Conservation (phyloP, 139 green algal species). For the Limnomonas spitsbergensis region DNA sequence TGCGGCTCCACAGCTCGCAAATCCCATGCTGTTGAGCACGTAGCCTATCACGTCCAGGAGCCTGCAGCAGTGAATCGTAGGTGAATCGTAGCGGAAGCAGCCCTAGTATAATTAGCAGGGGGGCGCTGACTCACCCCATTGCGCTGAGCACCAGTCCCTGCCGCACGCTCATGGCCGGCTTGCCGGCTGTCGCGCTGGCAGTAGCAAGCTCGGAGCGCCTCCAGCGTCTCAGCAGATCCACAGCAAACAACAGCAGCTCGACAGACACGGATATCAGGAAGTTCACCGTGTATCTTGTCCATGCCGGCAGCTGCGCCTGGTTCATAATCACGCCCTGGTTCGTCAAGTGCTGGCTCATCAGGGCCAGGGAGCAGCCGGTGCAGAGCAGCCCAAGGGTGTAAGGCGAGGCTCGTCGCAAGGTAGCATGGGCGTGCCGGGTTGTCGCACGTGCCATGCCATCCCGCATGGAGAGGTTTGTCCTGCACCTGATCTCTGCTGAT, state of each 20-base stretch:
- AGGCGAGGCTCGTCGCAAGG: not conserved
- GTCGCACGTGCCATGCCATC: too few species aligned
- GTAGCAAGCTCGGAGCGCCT: not conserved
- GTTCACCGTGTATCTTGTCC: not conserved
- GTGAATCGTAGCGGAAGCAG: not conserved
- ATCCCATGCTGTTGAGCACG: not conserved
- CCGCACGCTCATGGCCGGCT: not conserved
- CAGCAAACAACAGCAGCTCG: too few species aligned
- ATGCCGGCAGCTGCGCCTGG: not conserved
- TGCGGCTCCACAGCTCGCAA: not conserved
- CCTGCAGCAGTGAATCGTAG: not conserved
- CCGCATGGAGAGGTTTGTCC: too few species aligned
- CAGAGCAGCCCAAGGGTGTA: not conserved
- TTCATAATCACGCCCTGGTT: not conserved
- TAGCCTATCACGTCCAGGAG: conserved; percentile 9
- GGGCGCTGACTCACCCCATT: too few species aligned
- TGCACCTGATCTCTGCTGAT: too few species aligned
- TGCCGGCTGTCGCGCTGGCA: not conserved
- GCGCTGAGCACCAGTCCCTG: not conserved
- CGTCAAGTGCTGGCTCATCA: not conserved
- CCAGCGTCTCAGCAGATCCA: not conserved
- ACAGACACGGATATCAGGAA: not conserved
- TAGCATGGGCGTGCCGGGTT: too few species aligned
- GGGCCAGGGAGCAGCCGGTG: conserved; percentile 5
- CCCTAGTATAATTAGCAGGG: not conserved